Percentiles rank a stretch among this genome's conserved stretches.
Conservation (phyloP, 257 asterid genomes). For the Linderniella brevidens region DNA sequence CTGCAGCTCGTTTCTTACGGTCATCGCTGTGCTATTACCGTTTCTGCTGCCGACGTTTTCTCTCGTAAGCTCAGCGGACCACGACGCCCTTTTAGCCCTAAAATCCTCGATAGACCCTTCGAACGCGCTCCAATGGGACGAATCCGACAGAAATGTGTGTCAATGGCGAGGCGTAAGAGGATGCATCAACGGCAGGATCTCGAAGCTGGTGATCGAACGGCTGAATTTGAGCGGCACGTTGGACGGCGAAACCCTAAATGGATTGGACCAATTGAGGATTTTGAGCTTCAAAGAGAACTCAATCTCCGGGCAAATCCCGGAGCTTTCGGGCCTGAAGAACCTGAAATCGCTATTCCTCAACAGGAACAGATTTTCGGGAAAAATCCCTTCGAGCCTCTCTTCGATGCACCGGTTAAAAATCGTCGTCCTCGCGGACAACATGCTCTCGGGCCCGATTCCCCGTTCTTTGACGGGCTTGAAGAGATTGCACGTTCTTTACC, state of each 20-base stretch:
- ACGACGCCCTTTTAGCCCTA: slow-evolving; percentile 50
- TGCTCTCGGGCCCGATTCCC: slow-evolving; percentile 49
- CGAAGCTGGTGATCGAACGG: slow-evolving; percentile 68
- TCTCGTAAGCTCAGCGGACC: slow-evolving; percentile 35
- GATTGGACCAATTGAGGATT: slow-evolving; percentile 66
- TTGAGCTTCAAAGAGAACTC: slow-evolving; percentile 64
- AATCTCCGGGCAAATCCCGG: slow-evolving; percentile 61
- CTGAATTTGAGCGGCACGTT: slow-evolving; percentile 47
- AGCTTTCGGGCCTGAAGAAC: slow-evolving; percentile 38
- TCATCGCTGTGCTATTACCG: neutral
- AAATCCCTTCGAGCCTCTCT: slow-evolving; percentile 37
- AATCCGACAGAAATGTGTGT: slow-evolving; percentile 24
- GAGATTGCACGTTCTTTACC: slow-evolving; percentile 40
- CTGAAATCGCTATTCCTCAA: slow-evolving; percentile 67
- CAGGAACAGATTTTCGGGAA: slow-evolving; percentile 41
- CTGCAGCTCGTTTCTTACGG: neutral
- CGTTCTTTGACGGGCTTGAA: slow-evolving; percentile 17
- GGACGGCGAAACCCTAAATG: slow-evolving; percentile 43
- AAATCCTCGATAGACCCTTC: slow-evolving; percentile 42
- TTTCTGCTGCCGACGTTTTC: slow-evolving; percentile 3
- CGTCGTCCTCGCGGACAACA: slow-evolving; percentile 42
- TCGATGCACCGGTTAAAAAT: slow-evolving; percentile 56
- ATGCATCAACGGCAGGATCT: slow-evolving; percentile 57
- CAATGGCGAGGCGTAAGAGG: slow-evolving; percentile 65
- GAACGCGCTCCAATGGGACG: slow-evolving; percentile 44